Conservation (phyloP, 2,329 filamentous ascomycete species). For the Epichloe elymi region DNA sequence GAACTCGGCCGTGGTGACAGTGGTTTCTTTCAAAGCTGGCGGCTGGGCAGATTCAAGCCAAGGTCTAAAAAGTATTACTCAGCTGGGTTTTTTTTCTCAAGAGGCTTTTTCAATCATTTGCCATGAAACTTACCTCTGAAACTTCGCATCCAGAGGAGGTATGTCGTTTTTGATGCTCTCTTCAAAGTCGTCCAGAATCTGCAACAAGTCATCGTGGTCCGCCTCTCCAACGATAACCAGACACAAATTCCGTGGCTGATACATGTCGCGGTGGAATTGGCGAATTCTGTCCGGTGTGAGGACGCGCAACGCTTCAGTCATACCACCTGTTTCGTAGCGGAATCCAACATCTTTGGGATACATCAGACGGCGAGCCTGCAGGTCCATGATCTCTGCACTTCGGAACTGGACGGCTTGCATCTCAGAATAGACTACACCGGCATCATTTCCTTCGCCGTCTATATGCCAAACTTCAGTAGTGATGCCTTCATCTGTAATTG, state of each 20-base stretch:
- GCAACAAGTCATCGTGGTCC: conserved; percentile 65
- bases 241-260: conserved; percentile 90
- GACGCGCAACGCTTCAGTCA: conserved; percentile 82
- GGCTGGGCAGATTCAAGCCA: conserved; percentile 84
- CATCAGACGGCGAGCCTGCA: conserved; percentile 63
- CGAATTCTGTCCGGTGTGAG: conserved; percentile 82
- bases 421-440: conserved; percentile 94
- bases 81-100: not conserved
- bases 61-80: conserved; percentile 32
- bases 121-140: conserved; percentile 42
- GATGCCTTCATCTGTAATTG: conserved; percentile 82
- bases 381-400: conserved; percentile 73
- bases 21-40: conserved; percentile 56
- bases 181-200: conserved; percentile 80
- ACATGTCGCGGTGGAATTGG: conserved; percentile 93
- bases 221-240: conserved; percentile 86
- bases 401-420: conserved; percentile 94
- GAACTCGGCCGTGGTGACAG: conserved; percentile 72
- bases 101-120: not conserved
- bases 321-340: conserved; percentile 93
- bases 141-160: conserved; percentile 59
- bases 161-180: conserved; percentile 73
- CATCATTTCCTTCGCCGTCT: conserved; percentile 86
- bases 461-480: conserved; percentile 95
- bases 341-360: conserved; percentile 89